phyloP scores from a whole-genome alignment of 768 basidiomycete species.

The Russula abietina region DNA sequence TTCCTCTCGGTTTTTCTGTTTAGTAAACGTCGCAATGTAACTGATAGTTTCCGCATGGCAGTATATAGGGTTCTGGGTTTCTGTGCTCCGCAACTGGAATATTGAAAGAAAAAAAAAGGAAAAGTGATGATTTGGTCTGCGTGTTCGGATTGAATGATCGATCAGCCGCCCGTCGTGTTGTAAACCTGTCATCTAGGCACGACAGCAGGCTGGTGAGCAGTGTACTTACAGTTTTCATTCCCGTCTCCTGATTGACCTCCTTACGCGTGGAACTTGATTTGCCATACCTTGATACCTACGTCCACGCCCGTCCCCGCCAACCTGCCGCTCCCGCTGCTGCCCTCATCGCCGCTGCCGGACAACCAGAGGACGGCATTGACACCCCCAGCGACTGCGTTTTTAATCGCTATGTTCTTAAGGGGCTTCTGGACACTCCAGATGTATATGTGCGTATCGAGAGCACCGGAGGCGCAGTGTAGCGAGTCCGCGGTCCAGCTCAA shows the following conservation, averaged over 20 bases:
- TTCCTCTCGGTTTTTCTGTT: neutral
- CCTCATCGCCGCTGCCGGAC: slow-evolving; percentile 26
- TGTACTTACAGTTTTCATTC: neutral
- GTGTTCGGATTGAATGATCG: slow-evolving; percentile 4
- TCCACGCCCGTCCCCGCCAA: slow-evolving; percentile 77
- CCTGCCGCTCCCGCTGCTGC: slow-evolving; percentile 11
- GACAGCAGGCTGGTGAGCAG: no score
- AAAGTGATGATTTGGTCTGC: neutral
- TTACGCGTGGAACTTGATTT: slow-evolving; percentile 41
- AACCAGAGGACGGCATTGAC: slow-evolving; percentile 80
- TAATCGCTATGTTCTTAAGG: slow-evolving; percentile 69
- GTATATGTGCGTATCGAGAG: slow-evolving; percentile 90
- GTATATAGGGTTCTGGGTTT: slow-evolving; percentile 8
- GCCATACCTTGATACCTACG: slow-evolving; percentile 70
- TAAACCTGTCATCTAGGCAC: neutral
- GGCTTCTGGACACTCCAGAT: slow-evolving; percentile 74
- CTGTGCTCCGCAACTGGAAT: neutral
- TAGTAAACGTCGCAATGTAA: slow-evolving; percentile 15
- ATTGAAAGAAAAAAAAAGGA: neutral
- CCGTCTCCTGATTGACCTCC: neutral
- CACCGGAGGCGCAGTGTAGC: slow-evolving; percentile 76
- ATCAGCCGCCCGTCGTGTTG: neutral
- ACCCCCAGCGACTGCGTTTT: slow-evolving; percentile 83
- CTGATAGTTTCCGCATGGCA: slow-evolving; percentile 13
- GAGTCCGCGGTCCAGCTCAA: slow-evolving; percentile 72